Base-by-base conservation (phyloP, 768 basidiomycete genomes). In the Phaeotremella fagi region DNA sequence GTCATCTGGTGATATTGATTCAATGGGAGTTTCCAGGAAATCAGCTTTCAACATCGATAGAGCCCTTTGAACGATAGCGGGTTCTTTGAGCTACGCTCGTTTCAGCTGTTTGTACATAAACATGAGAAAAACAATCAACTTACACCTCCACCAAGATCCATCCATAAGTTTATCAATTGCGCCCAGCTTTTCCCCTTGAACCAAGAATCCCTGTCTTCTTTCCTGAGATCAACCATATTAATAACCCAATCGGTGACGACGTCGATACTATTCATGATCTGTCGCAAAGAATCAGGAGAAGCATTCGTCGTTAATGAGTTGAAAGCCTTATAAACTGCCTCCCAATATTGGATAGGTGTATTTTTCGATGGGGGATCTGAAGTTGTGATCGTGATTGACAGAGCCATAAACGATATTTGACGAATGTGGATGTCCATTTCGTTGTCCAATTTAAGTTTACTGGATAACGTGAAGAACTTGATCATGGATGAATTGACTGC, bases 151-250 rank as follows among this genome's bases (percentile, higher is more conserved):
- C 62, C 69, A 4, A 73, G 20, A 26, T 54, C 55, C 12, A 66
- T 56, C 72, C 69, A 70, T 25, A 68, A 44, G 29, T 71, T 66
- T 51, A 64, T 42, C 20, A 73, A 38, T 2, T 31, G 52, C 18
- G 52, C 27, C 71, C 70, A 75, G 22, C 51, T 54, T 41, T 45
- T 54, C 3, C 68, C 66, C 20, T 41, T 20, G 36, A 59, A 61
- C 68, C 68, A 70, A 4, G 16, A 48, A 9, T 33, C 24, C 31
- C n/a, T 25, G 16, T 52, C 48, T 29, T 56, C 64, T 1, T 36
- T 43, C 15, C 57, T 41, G 7, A 2, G 15, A 22, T 14, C 23
- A 0, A 60, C 52, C 37, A 58, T 35, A 4, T 24, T 20, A 29
- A 64, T 59, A 6, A 55, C 50, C 62, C 57, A 66, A 9, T 9